Evolutionary conservation across 1,139 yeast species (phyloP), one percentile per base, ranked within the genome.

Genomic region (Diutina siamensis): DNA sequence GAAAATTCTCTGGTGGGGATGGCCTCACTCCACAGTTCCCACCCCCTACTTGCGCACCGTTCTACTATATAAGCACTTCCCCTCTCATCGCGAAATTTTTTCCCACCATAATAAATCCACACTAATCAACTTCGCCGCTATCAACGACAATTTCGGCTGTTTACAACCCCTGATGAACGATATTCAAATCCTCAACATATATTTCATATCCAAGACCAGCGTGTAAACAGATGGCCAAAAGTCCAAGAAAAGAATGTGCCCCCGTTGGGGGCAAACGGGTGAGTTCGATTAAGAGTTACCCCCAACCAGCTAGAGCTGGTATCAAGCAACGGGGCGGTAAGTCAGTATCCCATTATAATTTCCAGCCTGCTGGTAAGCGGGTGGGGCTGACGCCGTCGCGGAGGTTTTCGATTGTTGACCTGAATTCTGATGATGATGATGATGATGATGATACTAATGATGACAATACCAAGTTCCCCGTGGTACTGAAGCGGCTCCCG

Each of bases 161-260:
- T 38, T 38, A 27, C 32, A 12, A 22, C 20, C 20, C 18, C 42
- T 22, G 31, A 38, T 38, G 42, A 38, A n/a, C 33, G 18, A 38
- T 25, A 38, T 38, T 20, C 31, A 38, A 25, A 25, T 38, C 13
- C 42, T 38, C 42, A 38, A 38, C 20, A 38, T 25, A n/a, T 38
- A 21, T 18, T 22, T 38, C 32, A 38, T 38, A 38, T 38, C 33
- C 19, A 25, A 38, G 42, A 25, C 42, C 32, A 38, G 28, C 3
- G 42, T 38, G 42, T 38, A 38, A 38, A 25, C 28, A 7, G 10
- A 38, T 38, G 42, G 42, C 42, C 7, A 38, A 38, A 38, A 38
- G 42, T 25, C 42, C 42, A 17, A 38, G 42, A 38, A 38, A 38
- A 38, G 42, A 38, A 17, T 38, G 42, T 25, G 31, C 42, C 42